A percentile compares a stretch with the other conserved stretches of the same genome.
Conservation (phyloP, 768 basidiomycete genomes). For the Chlorophyllum brunneum region DNA sequence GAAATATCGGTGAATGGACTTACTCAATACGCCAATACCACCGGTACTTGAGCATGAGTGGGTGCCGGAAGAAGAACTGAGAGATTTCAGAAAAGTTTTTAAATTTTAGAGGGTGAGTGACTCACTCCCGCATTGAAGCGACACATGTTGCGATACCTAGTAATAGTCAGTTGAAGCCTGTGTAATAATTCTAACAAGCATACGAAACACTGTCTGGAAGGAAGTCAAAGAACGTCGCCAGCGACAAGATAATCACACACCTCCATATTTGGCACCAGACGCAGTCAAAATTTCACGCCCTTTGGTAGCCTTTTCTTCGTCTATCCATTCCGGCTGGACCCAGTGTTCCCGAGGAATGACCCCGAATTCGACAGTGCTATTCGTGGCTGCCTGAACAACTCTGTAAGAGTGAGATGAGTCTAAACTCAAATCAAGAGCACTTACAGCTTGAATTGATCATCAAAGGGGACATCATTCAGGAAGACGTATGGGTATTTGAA, state of each 20-base stretch:
- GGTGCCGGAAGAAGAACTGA: slow-evolving; percentile 74
- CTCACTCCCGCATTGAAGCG: slow-evolving; percentile 66
- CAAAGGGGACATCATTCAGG: slow-evolving; percentile 82
- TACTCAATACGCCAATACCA: slow-evolving; percentile 71
- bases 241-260: slow-evolving; percentile 17
- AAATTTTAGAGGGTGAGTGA: slow-evolving; percentile 19
- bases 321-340: slow-evolving; percentile 75
- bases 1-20: slow-evolving; percentile 10
- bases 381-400: slow-evolving; percentile 23
- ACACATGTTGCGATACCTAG: slow-evolving; percentile 75
- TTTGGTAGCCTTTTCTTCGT: slow-evolving; percentile 59
- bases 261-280: slow-evolving; percentile 40
- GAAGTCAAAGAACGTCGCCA: slow-evolving; percentile 16
- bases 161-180: slow-evolving; percentile 18
- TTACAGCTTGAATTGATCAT: slow-evolving; percentile 67
- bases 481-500: slow-evolving; percentile 86
- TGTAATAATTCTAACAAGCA: background rate
- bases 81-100: slow-evolving; percentile 29
- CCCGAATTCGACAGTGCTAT: slow-evolving; percentile 45
- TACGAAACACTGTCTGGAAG: slow-evolving; percentile 25
- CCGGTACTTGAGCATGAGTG: slow-evolving; percentile 60
- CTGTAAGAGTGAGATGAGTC: slow-evolving; percentile 14
- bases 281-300: slow-evolving; percentile 60
- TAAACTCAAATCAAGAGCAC: slow-evolving; percentile 11
- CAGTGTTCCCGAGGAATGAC: slow-evolving; percentile 67